Evolutionary conservation across 176 grass and related monocot genomes (phyloP), one percentile per base, ranked within the genome.

Genomic region (Phragmites australis): DNA sequence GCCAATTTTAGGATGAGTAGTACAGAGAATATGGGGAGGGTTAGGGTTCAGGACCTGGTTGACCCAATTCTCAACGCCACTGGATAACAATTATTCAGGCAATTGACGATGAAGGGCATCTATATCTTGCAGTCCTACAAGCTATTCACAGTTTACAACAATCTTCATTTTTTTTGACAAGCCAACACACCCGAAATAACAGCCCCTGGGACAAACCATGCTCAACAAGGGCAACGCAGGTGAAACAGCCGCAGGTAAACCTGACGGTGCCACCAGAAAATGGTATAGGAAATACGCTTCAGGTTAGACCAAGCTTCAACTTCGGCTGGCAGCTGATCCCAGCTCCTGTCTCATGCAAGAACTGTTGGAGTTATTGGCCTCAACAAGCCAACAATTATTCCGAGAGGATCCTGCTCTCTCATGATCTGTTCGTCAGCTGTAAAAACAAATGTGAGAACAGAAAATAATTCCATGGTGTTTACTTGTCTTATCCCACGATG

Each of bases 401-500:
- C 6, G 0, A 19, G 9, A 7, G 26, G 17, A 10, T 43, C 21
- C 19, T 16, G 6, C 2, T 5, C 32, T 37, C 30, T 46, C 34
- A 40, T 32, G 11, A 29, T 46, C 19, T 6, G 44, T 17, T 76
- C 0, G 0, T 19, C 63, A 40, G 37, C 59, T 44, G 62, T 53
- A 75, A 32, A 64, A 89, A 37, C 43, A 75, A 73, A 16, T 32
- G 41, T 74, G 74, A 88, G 57, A 72, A 25, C 41, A 78, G 29
- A 68, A 51, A 88, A 84, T 26, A 41, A 45, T 31, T 29, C 73
- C 14, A 82, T 47, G 27, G 6, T 25, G 6, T 29, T 37, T 37
- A 37, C 34, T 37, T 37, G 64, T 53, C 21, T 46, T 15, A 26
- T 19, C 50, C 15, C 51, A 42, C 6, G 51, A 58, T 3, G 16